phyloP scores from a whole-genome alignment of 768 basidiomycete genomes.

The Myochromella boudieri region DNA sequence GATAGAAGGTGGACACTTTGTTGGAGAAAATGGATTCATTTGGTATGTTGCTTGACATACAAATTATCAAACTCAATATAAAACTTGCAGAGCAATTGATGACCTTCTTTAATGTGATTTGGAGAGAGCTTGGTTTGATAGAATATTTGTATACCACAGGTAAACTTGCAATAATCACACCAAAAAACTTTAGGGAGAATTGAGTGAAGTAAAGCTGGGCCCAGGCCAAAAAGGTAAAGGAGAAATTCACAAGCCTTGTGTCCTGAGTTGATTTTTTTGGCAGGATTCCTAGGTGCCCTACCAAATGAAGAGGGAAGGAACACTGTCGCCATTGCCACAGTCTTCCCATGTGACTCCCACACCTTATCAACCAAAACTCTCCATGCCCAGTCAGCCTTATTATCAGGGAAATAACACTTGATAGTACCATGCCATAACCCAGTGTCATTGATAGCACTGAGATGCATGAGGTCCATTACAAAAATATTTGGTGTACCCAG shows the following conservation, averaged over 20 bases:
- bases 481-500: conserved; percentile 35
- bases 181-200: conserved; percentile 26
- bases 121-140: conserved; percentile 19
- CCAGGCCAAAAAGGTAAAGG: conserved; percentile 26
- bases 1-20: conserved; percentile 9
- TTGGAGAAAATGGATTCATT: conserved; percentile 11
- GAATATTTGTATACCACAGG: conserved; percentile 22
- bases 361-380: conserved; percentile 9
- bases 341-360: conserved; percentile 14
- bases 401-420: conserved; percentile 23
- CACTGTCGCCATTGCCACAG: conserved; percentile 6
- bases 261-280: conserved; percentile 28
- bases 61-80: conserved; percentile 6
- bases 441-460: conserved; percentile 30
- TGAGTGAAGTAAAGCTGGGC: conserved; percentile 23
- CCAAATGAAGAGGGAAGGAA: conserved; percentile 23
- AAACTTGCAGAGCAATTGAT: conserved; percentile 2
- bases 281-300: conserved; percentile 28
- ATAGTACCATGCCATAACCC: conserved; percentile 30
- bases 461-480: conserved; percentile 43
- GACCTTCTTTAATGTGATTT: conserved; percentile 1
- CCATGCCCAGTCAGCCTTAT: conserved; percentile 2
- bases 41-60: not conserved
- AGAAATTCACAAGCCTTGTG: conserved; percentile 31
- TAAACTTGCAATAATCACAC: conserved; percentile 27